Base-by-base conservation (phyloP, 768 basidiomycete genomes). In the Peribolospora baueri region DNA sequence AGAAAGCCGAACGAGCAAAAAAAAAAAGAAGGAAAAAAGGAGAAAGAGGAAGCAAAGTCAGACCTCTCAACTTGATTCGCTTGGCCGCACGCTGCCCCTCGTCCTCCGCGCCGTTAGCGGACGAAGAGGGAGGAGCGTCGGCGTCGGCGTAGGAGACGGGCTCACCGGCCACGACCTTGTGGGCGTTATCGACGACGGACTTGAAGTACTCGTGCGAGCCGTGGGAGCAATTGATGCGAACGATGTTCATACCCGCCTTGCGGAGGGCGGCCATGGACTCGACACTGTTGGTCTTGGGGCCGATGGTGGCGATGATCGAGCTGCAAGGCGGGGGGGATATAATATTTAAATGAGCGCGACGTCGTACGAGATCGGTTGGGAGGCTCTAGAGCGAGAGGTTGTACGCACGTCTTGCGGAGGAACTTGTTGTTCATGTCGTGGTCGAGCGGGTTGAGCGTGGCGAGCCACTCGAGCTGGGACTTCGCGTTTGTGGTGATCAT, bases 151-250 rank as follows among this genome's bases (percentile, higher is more conserved):
- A 13, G 6, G 41, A 10, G 51, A n/a, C 50, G 2, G 42, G 66
- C 77, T 62, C 61, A 87, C 86, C 70, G 47, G 77, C 76, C 54
- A 85, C 75, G 73, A 82, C 80, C 66, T 79, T 80, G 64, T 90
- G 76, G 52, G 87, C 82, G 74, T 97, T 97, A 73, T 97, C 90
- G 67, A 98, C 87, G 62, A 97, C 93, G 60, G 84, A 88, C 72
- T 98, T 88, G 72, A 97, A 93, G 68, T 91, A 97, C 64, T 88
- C 87, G 70, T 98, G 90, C 55, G 81, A 82, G 50, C 93, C 93
- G 78, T 98, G 93, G 54, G 91, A 97, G 69, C 97, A 98, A 76
- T 98, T 98, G 93, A 98, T 97, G 70, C 93, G 90, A 60, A 98
- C 90, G 67, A 98, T 82, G 74, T 95, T 97, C 69, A 98, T 84